These are phyloP conservation scores for Mallotus repandus DNA, from an alignment of 441 rosid species.

Conservation along the genomic window DNA sequence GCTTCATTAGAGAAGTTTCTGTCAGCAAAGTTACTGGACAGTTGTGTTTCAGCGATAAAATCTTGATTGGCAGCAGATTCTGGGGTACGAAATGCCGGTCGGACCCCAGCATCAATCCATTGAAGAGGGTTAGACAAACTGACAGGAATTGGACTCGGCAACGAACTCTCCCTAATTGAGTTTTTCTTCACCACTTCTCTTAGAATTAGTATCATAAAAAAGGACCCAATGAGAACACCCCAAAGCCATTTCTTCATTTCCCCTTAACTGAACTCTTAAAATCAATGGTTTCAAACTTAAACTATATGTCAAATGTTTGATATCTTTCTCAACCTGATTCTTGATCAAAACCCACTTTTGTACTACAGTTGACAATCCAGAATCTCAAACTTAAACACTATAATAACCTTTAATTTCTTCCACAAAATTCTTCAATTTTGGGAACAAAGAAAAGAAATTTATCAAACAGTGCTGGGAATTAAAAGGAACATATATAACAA, in stretches of 20 bases:
- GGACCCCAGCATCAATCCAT: conserved; percentile 50
- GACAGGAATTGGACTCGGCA: conserved; percentile 31
- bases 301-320: no score
- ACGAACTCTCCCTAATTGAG: conserved; percentile 51
- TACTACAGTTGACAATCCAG: no score
- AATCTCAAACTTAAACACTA: no score
- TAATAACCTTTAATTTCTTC: not conserved
- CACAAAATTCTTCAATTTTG: not conserved
- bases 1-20: conserved; percentile 60
- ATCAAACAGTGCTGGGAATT: not conserved
- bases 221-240: conserved; percentile 56
- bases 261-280: not conserved
- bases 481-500: not conserved
- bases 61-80: conserved; percentile 46
- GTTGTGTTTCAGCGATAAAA: conserved; percentile 46
- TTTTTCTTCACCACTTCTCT: conserved; percentile 57
- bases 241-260: conserved; percentile 82
- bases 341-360: no score
- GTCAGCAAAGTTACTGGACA: conserved; percentile 47
- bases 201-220: conserved; percentile 63
- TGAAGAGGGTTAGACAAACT: conserved; percentile 70
- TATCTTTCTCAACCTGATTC: no score
- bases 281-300: no score
- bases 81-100: conserved; percentile 50
- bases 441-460: not conserved